Evolutionary conservation across 306 rosid genomes (phyloP).

Genomic region (Inga leiocalycina): DNA sequence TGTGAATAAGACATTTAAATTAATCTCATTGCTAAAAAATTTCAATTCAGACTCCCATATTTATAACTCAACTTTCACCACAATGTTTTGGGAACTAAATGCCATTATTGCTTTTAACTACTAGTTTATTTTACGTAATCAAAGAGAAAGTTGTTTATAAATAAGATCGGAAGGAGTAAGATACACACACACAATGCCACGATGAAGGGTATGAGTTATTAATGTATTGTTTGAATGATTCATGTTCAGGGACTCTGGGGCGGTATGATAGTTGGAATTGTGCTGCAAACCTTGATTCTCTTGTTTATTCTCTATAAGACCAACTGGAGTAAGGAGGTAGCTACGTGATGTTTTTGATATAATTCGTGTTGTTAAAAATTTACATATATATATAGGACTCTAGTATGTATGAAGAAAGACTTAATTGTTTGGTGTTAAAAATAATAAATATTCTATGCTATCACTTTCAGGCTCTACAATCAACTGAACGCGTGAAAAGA

Average conservation of each 20-base stretch:
- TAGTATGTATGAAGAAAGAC: no score
- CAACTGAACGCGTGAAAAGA: neutral
- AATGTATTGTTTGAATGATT: neutral
- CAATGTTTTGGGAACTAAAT: no score
- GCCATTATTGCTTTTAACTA: no score
- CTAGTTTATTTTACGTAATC: neutral
- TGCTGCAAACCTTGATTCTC: conserved; percentile 45
- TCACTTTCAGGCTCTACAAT: neutral
- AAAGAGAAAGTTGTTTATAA: neutral
- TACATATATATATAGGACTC: no score
- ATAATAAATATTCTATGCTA: neutral
- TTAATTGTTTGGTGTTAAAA: no score
- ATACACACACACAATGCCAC: no score
- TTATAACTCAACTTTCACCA: no score
- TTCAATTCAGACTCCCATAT: no score
- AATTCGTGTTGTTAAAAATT: neutral
- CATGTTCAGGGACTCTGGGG: conserved; percentile 52
- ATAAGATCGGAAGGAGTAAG: no score
- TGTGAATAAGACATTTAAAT: no score
- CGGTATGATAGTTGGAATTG: conserved; percentile 51
- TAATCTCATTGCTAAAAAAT: no score
- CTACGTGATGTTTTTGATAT: neutral
- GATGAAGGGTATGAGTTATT: conserved; percentile 8
- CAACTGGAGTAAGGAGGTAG: conserved; percentile 54
- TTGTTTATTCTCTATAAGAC: conserved; percentile 43